phyloP scores from a whole-genome alignment of 1,139 yeast genomes.

The Taiozyma sp. region DNA sequence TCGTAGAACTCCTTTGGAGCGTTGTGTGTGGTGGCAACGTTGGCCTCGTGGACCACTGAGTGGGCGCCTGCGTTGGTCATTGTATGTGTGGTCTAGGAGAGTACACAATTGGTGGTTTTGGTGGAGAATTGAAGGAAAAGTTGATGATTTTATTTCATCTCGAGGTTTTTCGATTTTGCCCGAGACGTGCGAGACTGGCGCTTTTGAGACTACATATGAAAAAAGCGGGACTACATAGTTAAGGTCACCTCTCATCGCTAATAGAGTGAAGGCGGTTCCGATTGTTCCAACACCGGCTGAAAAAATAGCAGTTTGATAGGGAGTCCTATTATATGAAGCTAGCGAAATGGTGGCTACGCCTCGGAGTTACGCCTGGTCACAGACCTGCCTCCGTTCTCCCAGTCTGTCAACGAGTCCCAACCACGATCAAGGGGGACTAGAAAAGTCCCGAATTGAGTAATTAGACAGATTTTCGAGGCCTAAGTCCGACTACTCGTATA shows the following conservation, averaged over 20 bases:
- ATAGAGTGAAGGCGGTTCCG: background rate
- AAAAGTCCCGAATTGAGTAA: background rate
- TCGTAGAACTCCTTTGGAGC: slow-evolving; percentile 76
- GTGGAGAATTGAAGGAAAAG: background rate
- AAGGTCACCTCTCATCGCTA: background rate
- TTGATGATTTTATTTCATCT: background rate
- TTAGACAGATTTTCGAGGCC: background rate
- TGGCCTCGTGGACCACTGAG: slow-evolving; percentile 77
- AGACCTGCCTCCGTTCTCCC: background rate
- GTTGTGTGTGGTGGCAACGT: slow-evolving; percentile 52
- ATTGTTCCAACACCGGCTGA: background rate
- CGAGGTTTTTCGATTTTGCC: background rate
- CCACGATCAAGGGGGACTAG: background rate
- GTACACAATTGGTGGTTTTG: background rate
- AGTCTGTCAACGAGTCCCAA: background rate
- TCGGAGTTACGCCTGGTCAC: background rate
- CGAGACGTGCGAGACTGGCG: background rate
- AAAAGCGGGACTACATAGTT: background rate
- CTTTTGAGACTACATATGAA: background rate
- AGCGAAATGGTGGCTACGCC: background rate
- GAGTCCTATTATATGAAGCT: background rate
- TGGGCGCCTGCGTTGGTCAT: slow-evolving; percentile 10
- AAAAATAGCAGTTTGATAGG: background rate
- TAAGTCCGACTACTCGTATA: background rate
- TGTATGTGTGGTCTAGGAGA: background rate